Base-by-base conservation (phyloP, 495 filamentous ascomycete genomes). In the Penicillium crystallinum region DNA sequence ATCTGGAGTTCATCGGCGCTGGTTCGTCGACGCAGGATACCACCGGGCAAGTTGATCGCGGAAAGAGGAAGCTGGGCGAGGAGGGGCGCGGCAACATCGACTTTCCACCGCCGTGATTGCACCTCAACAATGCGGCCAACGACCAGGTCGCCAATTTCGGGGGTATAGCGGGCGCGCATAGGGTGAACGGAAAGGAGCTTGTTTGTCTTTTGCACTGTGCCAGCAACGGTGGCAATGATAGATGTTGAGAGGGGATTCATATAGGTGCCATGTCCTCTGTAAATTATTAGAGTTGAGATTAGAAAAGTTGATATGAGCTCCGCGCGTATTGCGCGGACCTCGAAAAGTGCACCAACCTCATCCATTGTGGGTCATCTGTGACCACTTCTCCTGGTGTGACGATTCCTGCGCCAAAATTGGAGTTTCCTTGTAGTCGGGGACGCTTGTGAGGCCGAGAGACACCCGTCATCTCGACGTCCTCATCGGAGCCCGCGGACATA, bases 1-100 rank as follows among this genome's bases (percentile, higher is more conserved):
- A 98, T 97, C 61, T 96, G 90, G 52, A 98, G 76, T 70, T 97
- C 95, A 65, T 98, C 93, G 5, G 92, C 91, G 58, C 87, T 88
- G 4, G 93, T 97, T 55, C 93, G 78, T 60, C 89, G 87, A 27
- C 93, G 81, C 59, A 96, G 78, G 59, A 96, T 96, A 29, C 93
- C 92, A 42, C 93, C 93, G 8, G 93, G 95, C 2, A 97, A 73
- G 63, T 98, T 97, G 69, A 98, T 97, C 34, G 89, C 85, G 43
- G 80, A 84, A 6, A 98, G 79, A 6, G 90, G 90, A 0, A 98
- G 81, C 18, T 82, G 75, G 0, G 92, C 91, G 1, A 95, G 84
- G 31, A 91, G 79, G 0, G 90, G 85, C 17, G 87, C 85, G 44
- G 87, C 86, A 39, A 98, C 85, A 64, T 98, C 95, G 55, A 97